Conservation (phyloP, 2,329 filamentous ascomycete species). For the Teratosphaeria nubilosa region DNA sequence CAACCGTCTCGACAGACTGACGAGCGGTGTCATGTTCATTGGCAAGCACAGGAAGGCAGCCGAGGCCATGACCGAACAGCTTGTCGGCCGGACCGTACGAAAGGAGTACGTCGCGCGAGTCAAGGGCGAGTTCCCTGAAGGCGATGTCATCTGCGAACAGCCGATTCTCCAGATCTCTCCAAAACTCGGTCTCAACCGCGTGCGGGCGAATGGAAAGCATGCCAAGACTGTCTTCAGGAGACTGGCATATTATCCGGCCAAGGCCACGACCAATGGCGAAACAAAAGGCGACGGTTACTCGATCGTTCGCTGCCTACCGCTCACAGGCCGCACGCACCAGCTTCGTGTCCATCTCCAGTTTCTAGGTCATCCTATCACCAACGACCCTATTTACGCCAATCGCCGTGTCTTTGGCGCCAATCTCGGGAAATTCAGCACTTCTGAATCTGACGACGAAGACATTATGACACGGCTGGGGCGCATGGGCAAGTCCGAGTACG, state of each 20-base stretch:
- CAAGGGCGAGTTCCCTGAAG: slow-evolving; percentile 81
- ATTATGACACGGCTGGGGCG: slow-evolving; percentile 74
- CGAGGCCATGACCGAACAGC: slow-evolving; percentile 64
- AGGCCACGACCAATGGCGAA: slow-evolving; percentile 7
- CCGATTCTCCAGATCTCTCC: slow-evolving; percentile 90
- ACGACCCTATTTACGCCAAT: slow-evolving; percentile 97
- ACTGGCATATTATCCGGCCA: slow-evolving; percentile 66
- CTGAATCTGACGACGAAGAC: slow-evolving; percentile 70
- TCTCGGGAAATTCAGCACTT: slow-evolving; percentile 59
- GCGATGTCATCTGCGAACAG: slow-evolving; percentile 83
- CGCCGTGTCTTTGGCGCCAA: slow-evolving; percentile 78
- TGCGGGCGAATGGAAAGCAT: slow-evolving; percentile 84
- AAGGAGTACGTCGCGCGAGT: slow-evolving; percentile 95
- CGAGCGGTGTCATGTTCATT: slow-evolving; percentile 96
- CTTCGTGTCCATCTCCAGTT: slow-evolving; percentile 91
- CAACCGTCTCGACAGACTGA: slow-evolving; percentile 87
- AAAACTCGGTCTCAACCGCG: slow-evolving; percentile 85
- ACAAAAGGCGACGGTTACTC: slow-evolving; percentile 57
- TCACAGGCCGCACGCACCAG: slow-evolving; percentile 92
- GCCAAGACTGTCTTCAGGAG: slow-evolving; percentile 86
- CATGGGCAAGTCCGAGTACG: slow-evolving; percentile 91
- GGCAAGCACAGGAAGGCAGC: slow-evolving; percentile 77
- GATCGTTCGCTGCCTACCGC: slow-evolving; percentile 83
- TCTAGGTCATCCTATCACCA: slow-evolving; percentile 87
- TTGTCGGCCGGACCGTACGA: slow-evolving; percentile 69